Evolutionary conservation across 495 filamentous ascomycete genomes (phyloP).

Genomic region (Neurospora sp.): DNA sequence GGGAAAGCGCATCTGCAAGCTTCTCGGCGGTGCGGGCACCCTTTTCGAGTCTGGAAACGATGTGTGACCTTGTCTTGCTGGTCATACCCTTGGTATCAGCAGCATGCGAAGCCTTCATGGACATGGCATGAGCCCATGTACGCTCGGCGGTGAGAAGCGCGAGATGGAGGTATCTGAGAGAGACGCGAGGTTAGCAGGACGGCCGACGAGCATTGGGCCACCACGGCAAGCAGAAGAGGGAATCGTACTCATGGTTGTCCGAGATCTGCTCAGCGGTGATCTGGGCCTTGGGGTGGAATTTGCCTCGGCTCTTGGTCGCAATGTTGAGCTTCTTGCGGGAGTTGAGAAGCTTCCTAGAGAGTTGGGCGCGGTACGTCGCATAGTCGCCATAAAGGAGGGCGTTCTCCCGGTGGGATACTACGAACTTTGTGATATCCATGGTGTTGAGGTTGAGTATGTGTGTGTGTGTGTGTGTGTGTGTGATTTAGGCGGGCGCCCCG

Average conservation of each 20-base stretch:
- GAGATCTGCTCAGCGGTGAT: slow-evolving; percentile 71
- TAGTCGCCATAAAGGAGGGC: slow-evolving; percentile 83
- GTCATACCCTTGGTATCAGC: slow-evolving; percentile 68
- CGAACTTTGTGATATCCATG: slow-evolving; percentile 88
- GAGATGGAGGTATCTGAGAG: slow-evolving; percentile 61
- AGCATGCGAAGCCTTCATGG: slow-evolving; percentile 76
- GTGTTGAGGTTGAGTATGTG: not conserved
- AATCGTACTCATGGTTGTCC: slow-evolving; percentile 61
- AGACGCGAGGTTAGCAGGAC: not conserved
- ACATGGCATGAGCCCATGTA: slow-evolving; percentile 94
- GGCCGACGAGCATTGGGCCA: not conserved
- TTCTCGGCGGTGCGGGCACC: slow-evolving; percentile 58
- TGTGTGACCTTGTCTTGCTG: slow-evolving; percentile 73
- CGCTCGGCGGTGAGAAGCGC: slow-evolving; percentile 79
- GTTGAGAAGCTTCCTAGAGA: slow-evolving; percentile 72
- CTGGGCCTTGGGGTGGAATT: slow-evolving; percentile 62
- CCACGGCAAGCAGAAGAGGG: not conserved
- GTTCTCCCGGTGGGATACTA: slow-evolving; percentile 67
- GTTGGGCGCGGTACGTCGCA: slow-evolving; percentile 69
- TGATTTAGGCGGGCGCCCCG: not conserved
- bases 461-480: not conserved
- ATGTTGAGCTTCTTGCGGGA: slow-evolving; percentile 76
- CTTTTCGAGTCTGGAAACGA: slow-evolving; percentile 78
- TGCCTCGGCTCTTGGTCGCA: slow-evolving; percentile 70
- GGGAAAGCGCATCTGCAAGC: slow-evolving; percentile 54